Evolutionary conservation across 495 filamentous ascomycete species (phyloP).

Genomic region (Aspergillus incahuasiensis): DNA sequence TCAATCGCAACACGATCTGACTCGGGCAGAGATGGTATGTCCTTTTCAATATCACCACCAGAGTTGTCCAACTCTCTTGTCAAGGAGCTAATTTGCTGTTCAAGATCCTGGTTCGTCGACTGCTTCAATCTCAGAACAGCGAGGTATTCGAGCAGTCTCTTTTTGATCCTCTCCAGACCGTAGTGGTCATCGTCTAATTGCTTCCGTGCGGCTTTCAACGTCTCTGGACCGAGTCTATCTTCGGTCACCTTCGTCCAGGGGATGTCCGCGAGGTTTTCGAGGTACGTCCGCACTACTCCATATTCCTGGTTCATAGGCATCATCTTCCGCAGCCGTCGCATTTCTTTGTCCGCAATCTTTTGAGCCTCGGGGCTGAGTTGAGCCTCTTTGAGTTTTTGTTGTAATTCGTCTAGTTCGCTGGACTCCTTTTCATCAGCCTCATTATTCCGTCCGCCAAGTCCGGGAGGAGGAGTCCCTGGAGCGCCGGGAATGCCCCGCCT

Average conservation of each 20-base stretch:
- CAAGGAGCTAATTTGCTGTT: slow-evolving; percentile 65
- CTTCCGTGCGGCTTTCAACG: slow-evolving; percentile 71
- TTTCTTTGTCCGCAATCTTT: slow-evolving; percentile 83
- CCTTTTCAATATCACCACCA: slow-evolving; percentile 38
- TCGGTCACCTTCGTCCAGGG: slow-evolving; percentile 87
- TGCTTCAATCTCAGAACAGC: slow-evolving; percentile 94
- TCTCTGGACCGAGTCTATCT: slow-evolving; percentile 80
- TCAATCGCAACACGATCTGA: slow-evolving; percentile 45
- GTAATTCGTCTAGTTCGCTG: slow-evolving; percentile 86
- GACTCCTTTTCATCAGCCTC: slow-evolving; percentile 65
- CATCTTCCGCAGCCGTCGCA: slow-evolving; percentile 90
- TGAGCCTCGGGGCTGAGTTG: slow-evolving; percentile 69
- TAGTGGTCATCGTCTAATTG: slow-evolving; percentile 97
- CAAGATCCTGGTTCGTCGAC: slow-evolving; percentile 71
- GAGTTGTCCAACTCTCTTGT: slow-evolving; percentile 53
- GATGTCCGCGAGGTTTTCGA: slow-evolving; percentile 91
- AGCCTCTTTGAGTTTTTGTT: slow-evolving; percentile 79
- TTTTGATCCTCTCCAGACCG: slow-evolving; percentile 95
- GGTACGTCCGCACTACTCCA: slow-evolving; percentile 86
- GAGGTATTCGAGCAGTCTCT: slow-evolving; percentile 89
- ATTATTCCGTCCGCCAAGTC: slow-evolving; percentile 42
- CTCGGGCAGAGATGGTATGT: slow-evolving; percentile 29
- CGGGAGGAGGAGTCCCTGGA: slow-evolving; percentile 48
- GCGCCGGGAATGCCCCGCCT: slow-evolving; percentile 47
- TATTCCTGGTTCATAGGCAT: slow-evolving; percentile 93